Evolutionary conservation across 108 stramenopile genomes (phyloP).

Genomic region (Nannochloropsis gaditana): DNA sequence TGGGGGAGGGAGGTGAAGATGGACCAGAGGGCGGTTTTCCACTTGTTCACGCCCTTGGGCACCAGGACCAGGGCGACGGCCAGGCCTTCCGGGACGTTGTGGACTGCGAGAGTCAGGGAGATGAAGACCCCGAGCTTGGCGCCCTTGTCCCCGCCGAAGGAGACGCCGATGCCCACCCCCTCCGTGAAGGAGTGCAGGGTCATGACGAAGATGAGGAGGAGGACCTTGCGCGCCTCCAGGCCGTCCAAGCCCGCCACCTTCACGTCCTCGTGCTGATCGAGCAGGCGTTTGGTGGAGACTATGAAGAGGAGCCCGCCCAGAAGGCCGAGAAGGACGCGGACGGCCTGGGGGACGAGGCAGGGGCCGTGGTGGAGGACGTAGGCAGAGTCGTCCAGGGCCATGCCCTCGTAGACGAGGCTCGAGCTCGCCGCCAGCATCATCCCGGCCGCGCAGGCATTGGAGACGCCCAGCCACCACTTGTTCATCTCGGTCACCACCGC

Average conservation of each 20-base stretch:
- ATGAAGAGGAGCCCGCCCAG: constrained; percentile 53
- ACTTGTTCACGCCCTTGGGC: constrained; percentile 70
- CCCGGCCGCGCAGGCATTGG: constrained; percentile 83
- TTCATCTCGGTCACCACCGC: constrained; percentile 65
- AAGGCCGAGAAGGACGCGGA: constrained; percentile 29
- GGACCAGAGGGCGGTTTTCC: constrained; percentile 85
- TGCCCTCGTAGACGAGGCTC: constrained; percentile 76
- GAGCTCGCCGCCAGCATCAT: constrained; percentile 95
- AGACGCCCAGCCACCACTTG: constrained; percentile 57
- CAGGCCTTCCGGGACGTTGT: constrained; percentile 98
- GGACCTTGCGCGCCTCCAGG: constrained; percentile 73
- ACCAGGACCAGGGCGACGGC: constrained; percentile 90
- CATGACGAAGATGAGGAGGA: constrained; percentile 96
- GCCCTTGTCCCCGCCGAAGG: constrained; percentile 76
- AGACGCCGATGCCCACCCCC: constrained; percentile 92
- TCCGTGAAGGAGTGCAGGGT: constrained; percentile 94
- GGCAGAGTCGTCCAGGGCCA: constrained; percentile 61
- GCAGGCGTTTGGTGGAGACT: constrained; percentile 39
- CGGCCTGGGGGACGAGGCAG: constrained; percentile 20
- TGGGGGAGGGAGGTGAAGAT: constrained; percentile 91
- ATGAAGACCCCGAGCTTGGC: constrained; percentile 86
- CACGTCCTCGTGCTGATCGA: constrained; percentile 81
- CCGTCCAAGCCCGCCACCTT: constrained; percentile 74
- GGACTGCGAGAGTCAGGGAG: constrained; percentile 86
- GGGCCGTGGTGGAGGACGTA: constrained; percentile 43